A percentile compares a stretch with the other conserved stretches of the same genome.
These are phyloP conservation scores for Ceratobasidium sp. DNA, from an alignment of 1,284 basidiomycete species.

Conservation along the genomic window DNA sequence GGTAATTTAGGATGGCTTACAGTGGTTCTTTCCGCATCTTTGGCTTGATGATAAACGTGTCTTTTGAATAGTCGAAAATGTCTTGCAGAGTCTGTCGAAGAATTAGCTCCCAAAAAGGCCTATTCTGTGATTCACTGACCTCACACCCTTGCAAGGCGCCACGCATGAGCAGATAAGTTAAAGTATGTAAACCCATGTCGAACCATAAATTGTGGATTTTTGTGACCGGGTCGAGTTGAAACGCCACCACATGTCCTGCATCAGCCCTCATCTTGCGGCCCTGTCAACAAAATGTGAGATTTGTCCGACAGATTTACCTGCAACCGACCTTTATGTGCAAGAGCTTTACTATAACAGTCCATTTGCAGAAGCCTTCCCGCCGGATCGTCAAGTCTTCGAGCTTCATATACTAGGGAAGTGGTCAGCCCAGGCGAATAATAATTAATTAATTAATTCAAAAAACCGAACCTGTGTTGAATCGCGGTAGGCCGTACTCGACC, in stretches of 20 bases:
- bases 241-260: neutral
- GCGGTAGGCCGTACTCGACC: neutral
- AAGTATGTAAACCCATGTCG: neutral
- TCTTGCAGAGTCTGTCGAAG: neutral
- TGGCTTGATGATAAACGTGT: neutral
- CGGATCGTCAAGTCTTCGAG: neutral
- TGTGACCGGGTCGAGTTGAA: neutral
- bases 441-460: too few species aligned
- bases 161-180: neutral
- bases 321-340: neutral
- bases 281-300: too few species aligned
- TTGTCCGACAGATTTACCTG: too few species aligned
- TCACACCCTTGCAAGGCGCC: neutral
- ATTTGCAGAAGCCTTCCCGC: neutral
- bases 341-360: neutral
- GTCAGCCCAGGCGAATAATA: neutral
- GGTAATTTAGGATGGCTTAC: neutral
- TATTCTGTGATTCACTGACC: neutral
- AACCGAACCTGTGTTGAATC: neutral
- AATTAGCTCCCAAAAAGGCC: too few species aligned
- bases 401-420: neutral
- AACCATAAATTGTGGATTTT: constrained; percentile 12
- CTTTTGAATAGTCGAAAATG: neutral
- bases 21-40: neutral
- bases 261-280: neutral